Evolutionary conservation across 768 basidiomycete species (phyloP).

Genomic region (Tricholoma flavovirens): DNA sequence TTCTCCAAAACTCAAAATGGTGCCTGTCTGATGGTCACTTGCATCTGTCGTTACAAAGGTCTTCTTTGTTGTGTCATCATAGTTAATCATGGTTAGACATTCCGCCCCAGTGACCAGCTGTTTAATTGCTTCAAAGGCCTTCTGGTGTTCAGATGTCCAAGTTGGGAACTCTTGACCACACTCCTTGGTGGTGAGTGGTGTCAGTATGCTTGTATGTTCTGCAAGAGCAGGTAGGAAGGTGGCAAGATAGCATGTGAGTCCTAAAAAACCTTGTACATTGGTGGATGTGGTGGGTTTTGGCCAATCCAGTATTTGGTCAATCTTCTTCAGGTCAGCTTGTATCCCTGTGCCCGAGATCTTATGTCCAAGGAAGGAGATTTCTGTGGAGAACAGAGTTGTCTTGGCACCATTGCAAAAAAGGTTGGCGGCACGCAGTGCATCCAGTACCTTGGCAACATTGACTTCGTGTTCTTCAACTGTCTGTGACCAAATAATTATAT

Average conservation of each 20-base stretch:
- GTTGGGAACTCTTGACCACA: slow-evolving; percentile 15
- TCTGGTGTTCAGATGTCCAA: slow-evolving; percentile 19
- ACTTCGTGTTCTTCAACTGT: background rate
- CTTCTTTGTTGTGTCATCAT: slow-evolving; percentile 13
- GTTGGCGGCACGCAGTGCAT: background rate
- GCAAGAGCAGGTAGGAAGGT: slow-evolving; percentile 25
- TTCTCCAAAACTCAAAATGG: slow-evolving; percentile 20
- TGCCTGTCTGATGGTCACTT: slow-evolving; percentile 18
- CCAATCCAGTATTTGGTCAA: background rate
- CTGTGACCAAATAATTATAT: background rate
- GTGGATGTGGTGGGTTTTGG: background rate
- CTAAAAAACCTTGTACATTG: slow-evolving; percentile 20
- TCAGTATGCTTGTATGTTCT: slow-evolving; percentile 19
- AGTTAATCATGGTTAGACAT: slow-evolving; percentile 25
- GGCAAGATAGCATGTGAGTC: slow-evolving; percentile 24
- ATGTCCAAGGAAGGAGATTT: background rate
- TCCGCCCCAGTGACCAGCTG: slow-evolving; percentile 12
- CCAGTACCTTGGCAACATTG: background rate
- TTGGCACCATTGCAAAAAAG: background rate
- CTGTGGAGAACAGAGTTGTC: background rate
- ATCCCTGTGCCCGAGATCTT: background rate
- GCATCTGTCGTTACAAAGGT: slow-evolving; percentile 27
- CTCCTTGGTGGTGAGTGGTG: background rate
- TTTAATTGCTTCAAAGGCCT: slow-evolving; percentile 25
- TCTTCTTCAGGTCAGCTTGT: background rate